Base-by-base conservation (phyloP, 305 asterid species). In the Fraxinus ornus region DNA sequence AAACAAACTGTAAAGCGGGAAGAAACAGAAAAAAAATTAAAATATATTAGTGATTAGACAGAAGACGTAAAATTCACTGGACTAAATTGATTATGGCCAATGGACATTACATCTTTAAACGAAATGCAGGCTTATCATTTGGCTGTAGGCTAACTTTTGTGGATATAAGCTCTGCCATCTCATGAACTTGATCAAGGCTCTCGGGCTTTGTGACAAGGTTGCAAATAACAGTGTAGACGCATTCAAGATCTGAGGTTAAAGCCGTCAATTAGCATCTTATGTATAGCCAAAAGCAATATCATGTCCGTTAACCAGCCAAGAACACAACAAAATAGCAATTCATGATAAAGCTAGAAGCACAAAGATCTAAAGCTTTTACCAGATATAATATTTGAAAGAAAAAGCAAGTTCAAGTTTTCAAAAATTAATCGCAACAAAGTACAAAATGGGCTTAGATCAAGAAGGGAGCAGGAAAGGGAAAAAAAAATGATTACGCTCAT, bases 121-220 rank as follows among this genome's bases (percentile, higher is more conserved):
- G 94, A 85, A 96, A 77, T 2, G 88, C 91, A 79, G 98, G 95
- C 81, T 92, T 94, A 19, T 93, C 98, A 81, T 47, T 91, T n/a
- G 95, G 93, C 90, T 86, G 96, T 79, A 92, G 97, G 60, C 89
- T 47, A 83, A 96, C 78, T 89, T 92, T 96, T 68, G 93, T 81
- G 74, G 98, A 88, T 88, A 96, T 88, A 82, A 93, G 91, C 85
- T 91, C 97, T 28, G 97, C 93, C 84, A 96, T 90, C 90, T 91
- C 90, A 83, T 90, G 95, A 81, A 88, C 94, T 87, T 91, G 91
- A 85, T 94, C 97, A 77, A 88, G 87, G 86, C 88, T 93, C 86
- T 86, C 94, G 30, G 94, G 90, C 90, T 89, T 91, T 92, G 91
- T 93, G 72, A 94, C 98, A 84, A 93, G 93, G 92, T 91, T 89